Evolutionary conservation across 768 basidiomycete species (phyloP).

Genomic region (Piloderma croceum): DNA sequence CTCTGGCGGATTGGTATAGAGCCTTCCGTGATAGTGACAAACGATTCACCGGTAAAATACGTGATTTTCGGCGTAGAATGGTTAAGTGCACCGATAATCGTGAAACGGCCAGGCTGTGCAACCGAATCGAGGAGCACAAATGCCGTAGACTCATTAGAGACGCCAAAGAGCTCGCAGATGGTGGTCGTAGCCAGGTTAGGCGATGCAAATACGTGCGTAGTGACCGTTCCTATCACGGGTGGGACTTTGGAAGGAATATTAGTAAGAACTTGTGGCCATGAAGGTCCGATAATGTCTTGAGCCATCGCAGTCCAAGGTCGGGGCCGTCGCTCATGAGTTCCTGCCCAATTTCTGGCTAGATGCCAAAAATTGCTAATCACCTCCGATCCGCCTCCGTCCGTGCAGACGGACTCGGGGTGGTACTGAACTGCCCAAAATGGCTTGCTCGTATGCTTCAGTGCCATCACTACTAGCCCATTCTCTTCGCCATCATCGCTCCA

Average conservation of each 20-base stretch:
- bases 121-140: slow-evolving; percentile 77
- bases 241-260: slow-evolving; percentile 19
- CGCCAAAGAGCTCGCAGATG: slow-evolving; percentile 62
- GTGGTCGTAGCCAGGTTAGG: slow-evolving; percentile 37
- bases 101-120: slow-evolving; percentile 65
- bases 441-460: slow-evolving; percentile 50
- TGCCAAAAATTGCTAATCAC: slow-evolving; percentile 72
- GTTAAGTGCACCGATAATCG: slow-evolving; percentile 62
- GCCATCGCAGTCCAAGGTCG: slow-evolving; percentile 37
- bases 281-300: slow-evolving; percentile 35
- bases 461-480: slow-evolving; percentile 73
- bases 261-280: slow-evolving; percentile 52
- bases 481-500: slow-evolving; percentile 67
- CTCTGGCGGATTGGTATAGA: slow-evolving; percentile 29
- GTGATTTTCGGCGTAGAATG: slow-evolving; percentile 52
- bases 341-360: slow-evolving; percentile 56
- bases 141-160: slow-evolving; percentile 47
- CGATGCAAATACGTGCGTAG: slow-evolving; percentile 37
- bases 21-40: slow-evolving; percentile 41
- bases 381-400: slow-evolving; percentile 59
- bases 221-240: slow-evolving; percentile 24
- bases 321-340: slow-evolving; percentile 29
- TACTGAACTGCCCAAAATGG: slow-evolving; percentile 91
- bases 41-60: slow-evolving; percentile 46
- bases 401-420: slow-evolving; percentile 81